A percentile compares a stretch with the other conserved stretches of the same genome.
Conservation (phyloP, 2,329 filamentous ascomycete genomes). For the Grosmannia serpens region DNA sequence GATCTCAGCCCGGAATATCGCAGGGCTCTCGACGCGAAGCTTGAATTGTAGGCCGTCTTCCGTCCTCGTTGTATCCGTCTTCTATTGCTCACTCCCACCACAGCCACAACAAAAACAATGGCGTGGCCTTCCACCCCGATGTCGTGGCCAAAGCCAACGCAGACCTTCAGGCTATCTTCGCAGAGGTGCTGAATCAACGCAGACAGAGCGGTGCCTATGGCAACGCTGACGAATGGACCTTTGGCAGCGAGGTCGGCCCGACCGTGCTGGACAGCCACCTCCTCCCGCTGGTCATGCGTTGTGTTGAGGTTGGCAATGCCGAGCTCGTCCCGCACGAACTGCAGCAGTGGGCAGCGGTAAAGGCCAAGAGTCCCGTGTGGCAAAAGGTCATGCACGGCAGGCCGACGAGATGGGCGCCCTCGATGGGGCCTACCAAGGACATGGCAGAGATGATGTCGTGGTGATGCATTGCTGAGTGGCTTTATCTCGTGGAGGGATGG, state of each 20-base stretch:
- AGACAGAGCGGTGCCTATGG: not conserved
- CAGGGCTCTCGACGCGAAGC: not conserved
- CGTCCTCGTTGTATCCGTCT: not conserved
- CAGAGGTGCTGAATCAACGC: not conserved
- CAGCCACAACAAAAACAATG: not conserved
- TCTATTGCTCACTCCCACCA: not conserved
- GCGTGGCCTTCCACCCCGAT: not conserved
- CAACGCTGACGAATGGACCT: not conserved
- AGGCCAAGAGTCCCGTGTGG: not conserved
- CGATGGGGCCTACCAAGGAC: not conserved
- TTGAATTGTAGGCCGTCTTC: not conserved
- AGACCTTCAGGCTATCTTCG: not conserved
- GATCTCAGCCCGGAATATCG: not conserved
- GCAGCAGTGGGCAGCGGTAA: not conserved
- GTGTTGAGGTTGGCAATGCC: not conserved
- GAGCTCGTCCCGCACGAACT: not conserved
- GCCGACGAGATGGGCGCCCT: not conserved
- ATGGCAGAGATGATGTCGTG: not conserved
- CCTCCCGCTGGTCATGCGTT: not conserved
- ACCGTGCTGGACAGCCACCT: constrained; percentile 1
- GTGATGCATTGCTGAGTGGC: too few relatives aligned
- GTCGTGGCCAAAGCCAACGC: not conserved
- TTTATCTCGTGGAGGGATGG: too few relatives aligned
- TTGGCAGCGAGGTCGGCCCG: not conserved
- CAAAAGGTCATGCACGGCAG: not conserved